phyloP scores from a whole-genome alignment of 805 yeast species.

The Kuraishia piskuri region DNA sequence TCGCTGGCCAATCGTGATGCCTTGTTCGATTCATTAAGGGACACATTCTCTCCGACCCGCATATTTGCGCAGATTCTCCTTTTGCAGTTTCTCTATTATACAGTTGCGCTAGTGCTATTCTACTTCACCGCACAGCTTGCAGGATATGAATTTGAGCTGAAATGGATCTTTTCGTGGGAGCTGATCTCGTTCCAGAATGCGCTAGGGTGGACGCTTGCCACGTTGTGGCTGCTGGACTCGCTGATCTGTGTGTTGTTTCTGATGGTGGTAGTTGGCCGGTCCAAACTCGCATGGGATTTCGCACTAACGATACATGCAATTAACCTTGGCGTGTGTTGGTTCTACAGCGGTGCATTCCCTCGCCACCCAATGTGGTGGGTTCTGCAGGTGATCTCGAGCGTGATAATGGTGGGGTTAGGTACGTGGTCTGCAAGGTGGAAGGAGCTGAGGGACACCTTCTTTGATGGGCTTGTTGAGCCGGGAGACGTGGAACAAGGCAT shows the following conservation, averaged over 20 bases:
- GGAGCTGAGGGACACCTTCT: slow-evolving; percentile 82
- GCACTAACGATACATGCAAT: slow-evolving; percentile 88
- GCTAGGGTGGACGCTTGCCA: slow-evolving; percentile 65
- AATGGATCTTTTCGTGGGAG: slow-evolving; percentile 79
- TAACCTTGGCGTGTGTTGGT: slow-evolving; percentile 62
- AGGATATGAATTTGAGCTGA: slow-evolving; percentile 60
- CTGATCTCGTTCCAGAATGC: slow-evolving; percentile 66
- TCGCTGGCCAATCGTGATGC: neutral
- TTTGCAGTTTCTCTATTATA: slow-evolving; percentile 72
- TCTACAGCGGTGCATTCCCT: slow-evolving; percentile 62
- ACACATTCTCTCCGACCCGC: slow-evolving; percentile 39
- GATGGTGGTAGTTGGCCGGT: slow-evolving; percentile 82
- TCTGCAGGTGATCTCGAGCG: slow-evolving; percentile 60
- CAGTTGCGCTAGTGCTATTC: slow-evolving; percentile 60
- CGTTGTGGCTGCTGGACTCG: slow-evolving; percentile 78
- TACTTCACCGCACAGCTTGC: slow-evolving; percentile 55
- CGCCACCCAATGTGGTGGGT: slow-evolving; percentile 75
- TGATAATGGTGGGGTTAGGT: slow-evolving; percentile 68
- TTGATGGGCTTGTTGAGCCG: slow-evolving; percentile 69
- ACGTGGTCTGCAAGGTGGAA: slow-evolving; percentile 90
- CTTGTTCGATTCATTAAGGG: slow-evolving; percentile 2
- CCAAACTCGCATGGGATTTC: slow-evolving; percentile 93
- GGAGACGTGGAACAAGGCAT: neutral
- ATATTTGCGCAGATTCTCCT: slow-evolving; percentile 66
- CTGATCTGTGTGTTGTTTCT: slow-evolving; percentile 77